phyloP scores from a whole-genome alignment of 768 basidiomycete species.

The Tulasnella sp. region DNA sequence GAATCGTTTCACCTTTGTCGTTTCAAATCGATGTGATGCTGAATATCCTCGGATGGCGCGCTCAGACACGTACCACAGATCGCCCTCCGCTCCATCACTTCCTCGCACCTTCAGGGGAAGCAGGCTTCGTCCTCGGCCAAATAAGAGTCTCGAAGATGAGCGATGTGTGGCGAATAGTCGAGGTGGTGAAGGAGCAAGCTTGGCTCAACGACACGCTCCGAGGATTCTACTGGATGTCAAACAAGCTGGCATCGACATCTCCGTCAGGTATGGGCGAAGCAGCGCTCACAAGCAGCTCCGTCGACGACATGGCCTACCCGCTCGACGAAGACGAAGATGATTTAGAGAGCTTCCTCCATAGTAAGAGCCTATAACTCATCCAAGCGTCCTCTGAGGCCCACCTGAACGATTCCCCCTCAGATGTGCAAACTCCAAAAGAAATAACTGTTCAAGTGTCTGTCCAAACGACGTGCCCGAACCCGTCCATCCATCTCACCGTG shows the following conservation, averaged over 20 bases:
- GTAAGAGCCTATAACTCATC: constrained; percentile 26
- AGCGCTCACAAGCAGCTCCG: not conserved
- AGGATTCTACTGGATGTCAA: constrained; percentile 47
- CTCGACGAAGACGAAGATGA: constrained; percentile 33
- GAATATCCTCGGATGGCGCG: not conserved
- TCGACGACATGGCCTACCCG: constrained; percentile 21
- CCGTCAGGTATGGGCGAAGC: not conserved
- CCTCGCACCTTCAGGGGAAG: constrained; percentile 57
- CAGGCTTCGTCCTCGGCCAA: constrained; percentile 60
- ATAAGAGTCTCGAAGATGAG: constrained; percentile 61
- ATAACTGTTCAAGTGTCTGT: constrained; percentile 54
- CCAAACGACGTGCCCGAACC: constrained; percentile 25
- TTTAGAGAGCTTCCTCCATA: constrained; percentile 52
- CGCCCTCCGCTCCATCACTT: constrained; percentile 64
- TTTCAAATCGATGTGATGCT: not conserved
- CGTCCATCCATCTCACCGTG: constrained; percentile 32
- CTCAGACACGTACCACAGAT: constrained; percentile 49
- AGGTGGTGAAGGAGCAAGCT: constrained; percentile 73
- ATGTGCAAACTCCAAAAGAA: constrained; percentile 41
- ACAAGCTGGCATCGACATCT: not conserved
- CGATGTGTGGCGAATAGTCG: constrained; percentile 64
- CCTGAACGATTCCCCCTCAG: too few species aligned
- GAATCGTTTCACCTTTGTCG: constrained; percentile 20
- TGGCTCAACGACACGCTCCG: constrained; percentile 69
- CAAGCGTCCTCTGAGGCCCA: too few species aligned